Conservation (phyloP, 495 filamentous ascomycete genomes). For the Penicillium pulvis region DNA sequence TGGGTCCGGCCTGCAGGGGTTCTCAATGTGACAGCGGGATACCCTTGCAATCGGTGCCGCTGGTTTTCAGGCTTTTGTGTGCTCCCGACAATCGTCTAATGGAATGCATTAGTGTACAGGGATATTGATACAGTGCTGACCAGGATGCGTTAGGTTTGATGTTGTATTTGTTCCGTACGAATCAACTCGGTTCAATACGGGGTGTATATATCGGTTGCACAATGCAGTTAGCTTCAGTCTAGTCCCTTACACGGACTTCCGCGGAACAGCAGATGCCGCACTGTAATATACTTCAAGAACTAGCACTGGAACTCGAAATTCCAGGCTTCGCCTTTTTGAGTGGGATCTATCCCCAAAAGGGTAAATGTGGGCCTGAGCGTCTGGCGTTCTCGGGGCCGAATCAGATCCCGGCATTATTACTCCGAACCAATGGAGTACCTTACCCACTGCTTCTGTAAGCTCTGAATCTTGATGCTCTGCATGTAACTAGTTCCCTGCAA, state of each 20-base stretch:
- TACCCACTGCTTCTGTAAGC: background rate
- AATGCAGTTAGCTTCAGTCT: background rate
- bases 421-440: constrained; percentile 18
- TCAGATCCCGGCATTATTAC: constrained; percentile 1
- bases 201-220: background rate
- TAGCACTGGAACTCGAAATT: background rate
- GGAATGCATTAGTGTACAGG: too few species aligned
- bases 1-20: background rate
- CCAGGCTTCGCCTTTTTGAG: background rate
- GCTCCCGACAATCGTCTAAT: too few species aligned
- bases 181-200: background rate
- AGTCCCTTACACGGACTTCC: background rate
- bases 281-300: too few species aligned
- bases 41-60: background rate
- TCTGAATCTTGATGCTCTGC: too few species aligned
- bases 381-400: constrained; percentile 1
- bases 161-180: background rate
- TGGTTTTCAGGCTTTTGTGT: background rate
- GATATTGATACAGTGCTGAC: background rate
- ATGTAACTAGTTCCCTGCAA: too few species aligned
- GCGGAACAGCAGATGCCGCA: too few species aligned
- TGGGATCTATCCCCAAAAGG: constrained; percentile 11
- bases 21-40: background rate
- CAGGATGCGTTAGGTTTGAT: background rate
- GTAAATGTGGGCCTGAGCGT: constrained; percentile 16